Base-by-base conservation (phyloP, 176 grass and related monocot species). In the Lolium rigidum region DNA sequence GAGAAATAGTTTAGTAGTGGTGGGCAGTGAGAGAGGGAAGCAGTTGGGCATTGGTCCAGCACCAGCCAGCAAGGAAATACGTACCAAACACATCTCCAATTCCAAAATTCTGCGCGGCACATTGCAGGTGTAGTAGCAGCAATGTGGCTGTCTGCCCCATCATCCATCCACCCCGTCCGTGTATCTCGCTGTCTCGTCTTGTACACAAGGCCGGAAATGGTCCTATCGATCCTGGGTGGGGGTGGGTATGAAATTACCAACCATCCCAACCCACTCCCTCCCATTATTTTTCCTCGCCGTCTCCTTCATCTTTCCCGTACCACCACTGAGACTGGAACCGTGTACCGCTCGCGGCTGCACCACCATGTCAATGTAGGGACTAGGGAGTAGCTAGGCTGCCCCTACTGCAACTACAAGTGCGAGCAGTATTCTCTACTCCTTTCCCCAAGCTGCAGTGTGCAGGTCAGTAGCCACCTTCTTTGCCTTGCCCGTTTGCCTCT, bases 241-340 rank as follows among this genome's bases (percentile, higher is more conserved):
- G 65, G 79, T 82, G 73, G 80, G 87, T 83, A 83, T 65, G 74
- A 9, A 77, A 77, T 52, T 68, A 31, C 43, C 76, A 85, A 85
- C 70, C 50, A n/a, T 75, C 69, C 78, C 67, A n/a, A n/a, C n/a
- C n/a, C n/a, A n/a, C n/a, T n/a, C 64, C 75, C 31, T 2, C 31
- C 37, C 11, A 21, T 13, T 31, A 31, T 31, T 51, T 51, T 51
- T 51, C 49, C 11, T 51, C 18, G 13, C 51, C 4, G 26, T 17
- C 10, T 57, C 60, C 49, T 73, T 12, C n/a, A 3, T 24, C 69
- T 22, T 49, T 73, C 80, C 25, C 58, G 41, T 22, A 11, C 46
- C 15, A 17, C 18, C 47, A 50, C 10, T 12, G 11, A 31, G 28
- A 31, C 28, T 31, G 28, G 28, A 31, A 5, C 39, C 15, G 58